phyloP scores from a whole-genome alignment of 1,139 yeast genomes.

The Candida tunisiensis region DNA sequence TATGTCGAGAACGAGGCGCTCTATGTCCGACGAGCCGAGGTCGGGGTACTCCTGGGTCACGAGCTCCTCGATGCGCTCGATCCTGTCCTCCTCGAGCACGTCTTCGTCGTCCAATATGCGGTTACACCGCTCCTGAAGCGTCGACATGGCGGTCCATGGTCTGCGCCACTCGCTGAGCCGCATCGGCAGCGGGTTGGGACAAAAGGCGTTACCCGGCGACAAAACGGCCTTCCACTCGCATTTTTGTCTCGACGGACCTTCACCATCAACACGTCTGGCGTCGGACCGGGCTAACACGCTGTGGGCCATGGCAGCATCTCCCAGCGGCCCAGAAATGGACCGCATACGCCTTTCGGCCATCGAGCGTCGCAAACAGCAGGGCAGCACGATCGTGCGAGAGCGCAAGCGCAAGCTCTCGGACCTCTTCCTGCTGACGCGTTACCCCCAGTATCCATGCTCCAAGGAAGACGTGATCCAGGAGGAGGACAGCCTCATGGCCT shows the following conservation, averaged over 20 bases:
- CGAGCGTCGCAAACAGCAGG: neutral
- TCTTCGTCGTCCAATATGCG: slow-evolving; percentile 14
- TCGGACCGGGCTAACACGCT: no score
- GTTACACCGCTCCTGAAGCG: slow-evolving; percentile 16
- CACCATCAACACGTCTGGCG: no score
- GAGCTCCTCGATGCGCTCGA: slow-evolving; percentile 20
- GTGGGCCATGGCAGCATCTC: no score
- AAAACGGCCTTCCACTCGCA: no score
- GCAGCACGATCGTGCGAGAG: slow-evolving; percentile 20
- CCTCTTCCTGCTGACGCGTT: slow-evolving; percentile 33
- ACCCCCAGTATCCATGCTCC: slow-evolving; percentile 26
- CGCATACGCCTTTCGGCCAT: no score
- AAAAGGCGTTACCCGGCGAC: no score
- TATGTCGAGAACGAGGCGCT: slow-evolving; percentile 21
- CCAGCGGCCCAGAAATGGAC: no score
- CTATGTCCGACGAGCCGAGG: slow-evolving; percentile 9
- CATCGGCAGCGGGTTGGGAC: no score
- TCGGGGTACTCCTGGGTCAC: slow-evolving; percentile 10
- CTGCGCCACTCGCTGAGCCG: neutral
- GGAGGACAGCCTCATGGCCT: slow-evolving; percentile 25
- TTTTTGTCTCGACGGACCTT: no score
- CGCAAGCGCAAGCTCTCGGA: slow-evolving; percentile 39
- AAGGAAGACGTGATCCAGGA: slow-evolving; percentile 18
- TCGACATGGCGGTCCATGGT: slow-evolving; percentile 1
- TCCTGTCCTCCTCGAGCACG: slow-evolving; percentile 21